Base-by-base conservation (phyloP, 1,139 yeast genomes). In the Saccharomyces hybrid region DNA sequence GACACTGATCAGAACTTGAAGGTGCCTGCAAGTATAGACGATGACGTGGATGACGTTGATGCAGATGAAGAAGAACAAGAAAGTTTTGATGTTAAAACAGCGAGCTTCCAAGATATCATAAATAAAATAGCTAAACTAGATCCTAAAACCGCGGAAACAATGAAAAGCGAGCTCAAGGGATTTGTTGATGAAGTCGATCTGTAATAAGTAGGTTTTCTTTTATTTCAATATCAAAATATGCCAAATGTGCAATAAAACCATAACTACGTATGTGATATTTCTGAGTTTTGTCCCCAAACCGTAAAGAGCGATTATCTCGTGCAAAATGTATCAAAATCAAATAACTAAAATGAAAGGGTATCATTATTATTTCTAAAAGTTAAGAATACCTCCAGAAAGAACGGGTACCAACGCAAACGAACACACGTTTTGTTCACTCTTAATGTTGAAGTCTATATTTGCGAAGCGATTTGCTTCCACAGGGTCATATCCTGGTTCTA, bases 101-200 rank as follows among this genome's bases (percentile, higher is more conserved):
- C 77, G 0, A 57, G 69, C 65, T 62, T 70, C 72, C 65, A 70
- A 54, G 69, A 77, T 65, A 63, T 73, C 66, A 56, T 75, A 61
- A 55, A 70, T 61, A 74, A 70, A 69, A 73, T 71, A 55, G 74
- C 62, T 58, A 71, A 63, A 55, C 66, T 52, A 60, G 71, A 73
- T 56, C 70, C 73, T 1, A 60, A 61, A 9, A 65, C 78, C 5
- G 76, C 82, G 0, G 62, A 67, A 14, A 74, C 76, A 54, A 62
- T 82, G 28, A 64, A 65, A 13, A 63, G 66, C 5, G 51, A 60
- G 2, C 67, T 84, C 38, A 72, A 77, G 4, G 83, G 82, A 0
- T 56, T 67, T 42, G 27, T 69, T 75, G 57, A 73, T 78, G 59
- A 81, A 74, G 63, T 84, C 75, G 64, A 82, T 75, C 51, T 63